Percentiles rank a stretch among this genome's conserved stretches.
phyloP scores from a whole-genome alignment of 768 basidiomycete genomes.

The Psilocybe subaeruginosa region DNA sequence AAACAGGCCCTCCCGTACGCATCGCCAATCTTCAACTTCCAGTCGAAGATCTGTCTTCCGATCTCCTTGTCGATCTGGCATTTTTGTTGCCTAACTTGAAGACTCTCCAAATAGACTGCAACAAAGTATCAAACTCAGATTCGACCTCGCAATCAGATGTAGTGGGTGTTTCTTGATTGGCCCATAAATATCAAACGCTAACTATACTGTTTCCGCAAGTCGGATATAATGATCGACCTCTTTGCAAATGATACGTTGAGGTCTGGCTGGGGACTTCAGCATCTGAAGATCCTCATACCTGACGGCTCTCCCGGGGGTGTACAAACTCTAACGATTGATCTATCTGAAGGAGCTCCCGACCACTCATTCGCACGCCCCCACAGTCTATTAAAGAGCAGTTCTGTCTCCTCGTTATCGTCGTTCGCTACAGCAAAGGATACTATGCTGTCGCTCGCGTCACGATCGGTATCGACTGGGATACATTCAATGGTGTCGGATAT shows the following conservation, averaged over 20 bases:
- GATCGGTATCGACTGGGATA: not conserved
- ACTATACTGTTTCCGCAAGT: not conserved
- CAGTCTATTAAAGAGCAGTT: not conserved
- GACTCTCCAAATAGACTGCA: conserved; percentile 17
- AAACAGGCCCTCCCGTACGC: not conserved
- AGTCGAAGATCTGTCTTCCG: conserved; percentile 13
- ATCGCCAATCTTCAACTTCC: conserved; percentile 15
- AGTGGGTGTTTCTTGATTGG: not conserved
- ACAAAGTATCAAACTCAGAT: not conserved
- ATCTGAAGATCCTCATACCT: not conserved
- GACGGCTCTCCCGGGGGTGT: not conserved
- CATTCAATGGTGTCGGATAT: not conserved
- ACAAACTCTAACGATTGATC: not conserved
- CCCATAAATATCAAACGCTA: not conserved
- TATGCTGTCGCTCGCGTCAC: not conserved
- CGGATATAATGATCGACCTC: not conserved
- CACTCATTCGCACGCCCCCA: not conserved
- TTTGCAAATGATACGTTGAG: not conserved
- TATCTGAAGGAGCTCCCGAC: not conserved
- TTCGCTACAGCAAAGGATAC: not conserved
- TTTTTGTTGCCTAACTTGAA: conserved; percentile 12
- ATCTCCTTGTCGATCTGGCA: conserved; percentile 13
- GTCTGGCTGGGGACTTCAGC: not conserved
- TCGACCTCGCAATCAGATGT: not conserved
- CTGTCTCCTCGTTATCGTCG: not conserved